phyloP scores from a whole-genome alignment of 306 rosid species.

The Trifolium repens region DNA sequence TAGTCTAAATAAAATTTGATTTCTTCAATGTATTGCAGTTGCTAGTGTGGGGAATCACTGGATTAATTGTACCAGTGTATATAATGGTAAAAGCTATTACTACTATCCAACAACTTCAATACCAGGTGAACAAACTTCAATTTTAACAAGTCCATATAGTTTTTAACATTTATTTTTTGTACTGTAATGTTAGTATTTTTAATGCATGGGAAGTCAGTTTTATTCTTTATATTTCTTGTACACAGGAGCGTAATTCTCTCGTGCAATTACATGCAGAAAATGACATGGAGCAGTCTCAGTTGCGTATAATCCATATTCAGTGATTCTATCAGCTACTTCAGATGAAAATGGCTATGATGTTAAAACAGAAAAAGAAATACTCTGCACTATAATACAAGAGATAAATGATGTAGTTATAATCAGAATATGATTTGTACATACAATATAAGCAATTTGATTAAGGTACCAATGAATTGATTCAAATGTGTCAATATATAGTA shows the following conservation, averaged over 20 bases:
- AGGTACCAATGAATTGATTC: no score
- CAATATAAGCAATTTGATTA: no score
- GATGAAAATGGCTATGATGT: conserved; percentile 19
- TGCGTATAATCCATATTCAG: conserved; percentile 54
- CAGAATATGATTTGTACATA: no score
- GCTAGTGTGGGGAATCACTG: conserved; percentile 59
- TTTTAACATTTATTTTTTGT: not conserved
- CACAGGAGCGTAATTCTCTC: conserved; percentile 41
- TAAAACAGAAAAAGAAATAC: not conserved
- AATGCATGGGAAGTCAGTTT: not conserved
- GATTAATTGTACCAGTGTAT: conserved; percentile 65
- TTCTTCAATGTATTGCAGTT: conserved; percentile 54
- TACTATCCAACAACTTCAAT: conserved; percentile 56
- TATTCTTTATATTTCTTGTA: not conserved
- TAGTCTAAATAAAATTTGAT: not conserved
- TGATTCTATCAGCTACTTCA: conserved; percentile 20
- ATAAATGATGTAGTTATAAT: not conserved
- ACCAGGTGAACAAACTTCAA: conserved; percentile 54
- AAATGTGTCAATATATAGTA: no score
- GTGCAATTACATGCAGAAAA: conserved; percentile 46
- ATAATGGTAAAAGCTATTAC: conserved; percentile 62
- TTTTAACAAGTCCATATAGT: not conserved
- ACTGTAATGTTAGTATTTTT: not conserved
- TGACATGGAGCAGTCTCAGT: conserved; percentile 46
- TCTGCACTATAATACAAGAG: not conserved